Percentiles rank a stretch among this genome's conserved stretches.
These are phyloP conservation scores for Sophora flavescens DNA, from an alignment of 306 rosid genomes.

Conservation along the genomic window DNA sequence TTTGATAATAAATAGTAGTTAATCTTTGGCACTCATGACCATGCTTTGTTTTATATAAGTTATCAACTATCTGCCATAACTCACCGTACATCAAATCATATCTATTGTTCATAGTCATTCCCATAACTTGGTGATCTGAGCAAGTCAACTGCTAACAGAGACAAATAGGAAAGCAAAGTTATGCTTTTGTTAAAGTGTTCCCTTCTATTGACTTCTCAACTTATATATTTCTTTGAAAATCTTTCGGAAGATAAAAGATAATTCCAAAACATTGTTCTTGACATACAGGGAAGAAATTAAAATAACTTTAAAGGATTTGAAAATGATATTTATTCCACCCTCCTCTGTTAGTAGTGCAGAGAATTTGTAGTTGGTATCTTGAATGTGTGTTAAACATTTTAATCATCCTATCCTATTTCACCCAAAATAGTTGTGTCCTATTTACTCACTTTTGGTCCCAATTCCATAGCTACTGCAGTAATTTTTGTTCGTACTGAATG, in stretches of 20 bases:
- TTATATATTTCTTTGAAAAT: neutral
- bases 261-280: constrained; percentile 8
- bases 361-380: constrained; percentile 17
- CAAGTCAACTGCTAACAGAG: no score
- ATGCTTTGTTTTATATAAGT: neutral
- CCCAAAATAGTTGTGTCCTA: no score
- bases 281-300: neutral
- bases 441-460: no score
- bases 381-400: constrained; percentile 2
- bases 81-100: neutral
- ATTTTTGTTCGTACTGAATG: no score
- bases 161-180: neutral
- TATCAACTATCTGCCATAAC: neutral
- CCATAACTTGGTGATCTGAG: no score
- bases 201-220: neutral
- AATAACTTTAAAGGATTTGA: neutral
- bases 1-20: constrained; percentile 16
- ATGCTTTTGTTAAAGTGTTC: neutral
- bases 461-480: no score
- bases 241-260: neutral
- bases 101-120: no score
- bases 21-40: constrained; percentile 12
- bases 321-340: neutral
- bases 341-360: neutral
- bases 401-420: neutral